These are phyloP conservation scores for Didymella arachidicola DNA, from an alignment of 2,329 filamentous ascomycete species.

Conservation along the genomic window DNA sequence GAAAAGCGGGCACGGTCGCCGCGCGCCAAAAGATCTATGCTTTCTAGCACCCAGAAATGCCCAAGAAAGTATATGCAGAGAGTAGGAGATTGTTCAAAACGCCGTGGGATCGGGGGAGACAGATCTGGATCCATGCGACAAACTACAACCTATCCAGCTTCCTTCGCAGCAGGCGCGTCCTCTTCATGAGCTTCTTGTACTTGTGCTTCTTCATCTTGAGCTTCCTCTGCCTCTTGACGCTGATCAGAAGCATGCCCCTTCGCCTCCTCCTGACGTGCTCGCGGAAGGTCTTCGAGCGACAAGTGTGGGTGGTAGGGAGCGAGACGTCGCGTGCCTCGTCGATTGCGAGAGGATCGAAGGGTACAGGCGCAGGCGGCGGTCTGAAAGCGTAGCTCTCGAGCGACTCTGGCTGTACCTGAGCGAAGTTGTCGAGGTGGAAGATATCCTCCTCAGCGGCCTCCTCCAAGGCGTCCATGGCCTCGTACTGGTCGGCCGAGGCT, in stretches of 20 bases:
- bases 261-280: slow-evolving; percentile 38
- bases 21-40: slow-evolving; percentile 39
- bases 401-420: slow-evolving; percentile 38
- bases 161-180: slow-evolving; percentile 85
- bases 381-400: slow-evolving; percentile 66
- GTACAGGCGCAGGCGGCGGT: slow-evolving; percentile 80
- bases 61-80: slow-evolving; percentile 28
- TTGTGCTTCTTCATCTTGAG: slow-evolving; percentile 99
- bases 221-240: slow-evolving; percentile 89
- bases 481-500: slow-evolving; percentile 15
- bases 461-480: slow-evolving; percentile 18
- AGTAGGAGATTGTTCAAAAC: slow-evolving; percentile 43
- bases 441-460: slow-evolving; percentile 37
- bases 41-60: slow-evolving; percentile 30
- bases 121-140: slow-evolving; percentile 11
- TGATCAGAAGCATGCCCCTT: slow-evolving; percentile 77
- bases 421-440: slow-evolving; percentile 45
- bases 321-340: slow-evolving; percentile 29
- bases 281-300: slow-evolving; percentile 37
- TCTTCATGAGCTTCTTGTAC: slow-evolving; percentile 98
- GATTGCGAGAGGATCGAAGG: slow-evolving; percentile 54
- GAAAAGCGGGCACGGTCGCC: slow-evolving; percentile 33
- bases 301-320: slow-evolving; percentile 21
- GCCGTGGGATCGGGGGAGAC: slow-evolving; percentile 24
- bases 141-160: slow-evolving; percentile 67